A percentile compares a stretch with the other conserved stretches of the same genome.
These are phyloP conservation scores for Saprolegnia diclina DNA, from an alignment of 352 stramenopile species.

Conservation along the genomic window DNA sequence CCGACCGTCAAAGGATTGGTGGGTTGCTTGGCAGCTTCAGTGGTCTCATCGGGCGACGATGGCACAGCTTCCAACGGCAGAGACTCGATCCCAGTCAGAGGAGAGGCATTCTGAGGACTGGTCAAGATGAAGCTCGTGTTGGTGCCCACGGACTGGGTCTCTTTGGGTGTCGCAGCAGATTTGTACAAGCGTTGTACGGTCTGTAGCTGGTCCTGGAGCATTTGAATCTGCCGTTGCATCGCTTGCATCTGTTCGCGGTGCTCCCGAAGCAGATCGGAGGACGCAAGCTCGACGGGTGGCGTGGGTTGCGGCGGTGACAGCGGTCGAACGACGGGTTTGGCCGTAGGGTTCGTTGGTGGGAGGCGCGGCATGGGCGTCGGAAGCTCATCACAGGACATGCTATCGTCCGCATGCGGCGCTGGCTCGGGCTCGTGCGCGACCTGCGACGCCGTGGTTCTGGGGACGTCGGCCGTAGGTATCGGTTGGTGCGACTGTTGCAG, in stretches of 20 bases:
- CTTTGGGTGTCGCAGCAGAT: not conserved
- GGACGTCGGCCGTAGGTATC: not conserved
- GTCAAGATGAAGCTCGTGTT: not conserved
- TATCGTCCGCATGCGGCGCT: not conserved
- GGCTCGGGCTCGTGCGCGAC: not conserved
- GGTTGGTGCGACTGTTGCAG: not conserved
- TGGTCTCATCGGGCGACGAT: too few relatives aligned
- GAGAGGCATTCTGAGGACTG: not conserved
- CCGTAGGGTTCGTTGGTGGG: not conserved
- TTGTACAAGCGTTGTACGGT: not conserved
- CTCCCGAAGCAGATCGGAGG: not conserved
- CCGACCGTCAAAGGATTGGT: too few relatives aligned
- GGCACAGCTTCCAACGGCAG: not conserved
- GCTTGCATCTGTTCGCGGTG: slow-evolving; percentile 2
- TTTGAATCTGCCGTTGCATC: slow-evolving; percentile 11
- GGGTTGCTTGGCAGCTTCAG: too few relatives aligned
- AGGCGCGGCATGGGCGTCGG: not conserved
- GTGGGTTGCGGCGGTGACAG: not conserved
- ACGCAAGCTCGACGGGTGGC: not conserved
- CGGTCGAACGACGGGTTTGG: not conserved
- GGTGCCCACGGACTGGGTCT: not conserved
- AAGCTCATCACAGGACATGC: not conserved
- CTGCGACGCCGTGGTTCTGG: too few relatives aligned
- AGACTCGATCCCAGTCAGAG: not conserved
- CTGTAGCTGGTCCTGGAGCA: not conserved